phyloP scores from a whole-genome alignment of 208 protist genomes.

The Porcisia hertigi region DNA sequence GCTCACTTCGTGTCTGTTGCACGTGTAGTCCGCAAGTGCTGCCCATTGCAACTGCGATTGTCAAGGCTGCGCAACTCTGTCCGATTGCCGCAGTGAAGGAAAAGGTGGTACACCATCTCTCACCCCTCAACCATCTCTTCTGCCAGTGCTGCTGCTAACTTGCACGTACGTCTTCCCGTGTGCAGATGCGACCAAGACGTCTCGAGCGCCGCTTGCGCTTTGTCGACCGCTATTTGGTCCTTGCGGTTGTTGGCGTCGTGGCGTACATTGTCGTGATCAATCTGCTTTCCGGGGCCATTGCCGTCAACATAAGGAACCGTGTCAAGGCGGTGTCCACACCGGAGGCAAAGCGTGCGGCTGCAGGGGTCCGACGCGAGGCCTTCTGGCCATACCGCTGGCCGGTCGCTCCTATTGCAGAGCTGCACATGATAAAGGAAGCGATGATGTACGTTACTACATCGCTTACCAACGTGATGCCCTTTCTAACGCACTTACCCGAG shows the following conservation, averaged over 20 bases:
- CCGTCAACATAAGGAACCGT: slow-evolving; percentile 14
- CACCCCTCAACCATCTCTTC: slow-evolving; percentile 3
- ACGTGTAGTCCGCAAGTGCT: neutral
- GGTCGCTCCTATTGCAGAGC: slow-evolving; percentile 12
- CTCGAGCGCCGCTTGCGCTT: slow-evolving; percentile 17
- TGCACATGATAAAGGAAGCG: slow-evolving; percentile 21
- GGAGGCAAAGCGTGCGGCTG: neutral
- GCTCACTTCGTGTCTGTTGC: neutral
- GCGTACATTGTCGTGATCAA: slow-evolving; percentile 31
- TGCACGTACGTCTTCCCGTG: slow-evolving; percentile 12
- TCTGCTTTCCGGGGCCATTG: slow-evolving; percentile 18
- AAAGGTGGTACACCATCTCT: neutral
- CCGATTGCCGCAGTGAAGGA: neutral
- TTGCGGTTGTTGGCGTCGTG: slow-evolving; percentile 31
- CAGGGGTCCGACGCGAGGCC: neutral
- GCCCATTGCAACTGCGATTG: neutral
- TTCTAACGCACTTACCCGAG: slow-evolving; percentile 13
- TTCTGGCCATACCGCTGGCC: slow-evolving; percentile 31
- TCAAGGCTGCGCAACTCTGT: neutral
- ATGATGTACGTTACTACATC: slow-evolving; percentile 18
- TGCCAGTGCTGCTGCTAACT: slow-evolving; percentile 5
- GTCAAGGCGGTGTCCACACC: neutral
- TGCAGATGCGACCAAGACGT: slow-evolving; percentile 1
- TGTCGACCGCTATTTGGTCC: slow-evolving; percentile 32
- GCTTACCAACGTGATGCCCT: slow-evolving; percentile 5